Conservation (phyloP, 192 early-diverging fungal genomes). For the Backusella australiensis region DNA sequence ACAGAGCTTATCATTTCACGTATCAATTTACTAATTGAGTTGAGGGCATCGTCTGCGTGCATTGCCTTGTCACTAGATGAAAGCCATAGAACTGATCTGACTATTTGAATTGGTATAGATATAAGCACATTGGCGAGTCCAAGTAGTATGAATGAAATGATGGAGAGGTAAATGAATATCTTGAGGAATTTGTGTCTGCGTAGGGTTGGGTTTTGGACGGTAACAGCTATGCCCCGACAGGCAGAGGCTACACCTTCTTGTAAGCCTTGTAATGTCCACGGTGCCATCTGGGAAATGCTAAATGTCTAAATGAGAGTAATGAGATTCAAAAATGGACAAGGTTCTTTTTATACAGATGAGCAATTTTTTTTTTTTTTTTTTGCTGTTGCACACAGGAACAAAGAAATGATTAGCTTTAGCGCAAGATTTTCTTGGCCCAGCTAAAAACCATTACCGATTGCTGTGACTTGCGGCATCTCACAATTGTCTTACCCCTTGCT, state of each 20-base stretch:
- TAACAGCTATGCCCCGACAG: constrained; percentile 42
- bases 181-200: constrained; percentile 40
- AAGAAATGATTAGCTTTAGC: neutral
- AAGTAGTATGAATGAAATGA: constrained; percentile 39
- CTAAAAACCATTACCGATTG: neutral
- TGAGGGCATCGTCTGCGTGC: neutral
- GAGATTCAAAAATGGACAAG: neutral
- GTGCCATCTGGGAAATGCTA: constrained; percentile 9
- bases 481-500: neutral
- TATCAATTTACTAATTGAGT: neutral
- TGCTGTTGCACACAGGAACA: neutral
- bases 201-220: constrained; percentile 45
- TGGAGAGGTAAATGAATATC: constrained; percentile 38
- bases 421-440: neutral
- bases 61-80: constrained; percentile 12
- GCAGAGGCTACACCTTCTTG: constrained; percentile 41
- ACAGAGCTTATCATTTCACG: constrained; percentile 17
- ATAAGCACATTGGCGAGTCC: constrained; percentile 45
- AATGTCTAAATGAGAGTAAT: constrained; percentile 8
- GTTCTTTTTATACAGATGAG: neutral
- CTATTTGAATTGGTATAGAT: constrained; percentile 39
- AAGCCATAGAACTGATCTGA: constrained; percentile 35
- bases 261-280: constrained; percentile 35
- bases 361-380: constrained; percentile 3
- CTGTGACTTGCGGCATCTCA: neutral